These are phyloP conservation scores for Dunaliella primolecta DNA, from an alignment of 139 green algal genomes.

Conservation along the genomic window DNA sequence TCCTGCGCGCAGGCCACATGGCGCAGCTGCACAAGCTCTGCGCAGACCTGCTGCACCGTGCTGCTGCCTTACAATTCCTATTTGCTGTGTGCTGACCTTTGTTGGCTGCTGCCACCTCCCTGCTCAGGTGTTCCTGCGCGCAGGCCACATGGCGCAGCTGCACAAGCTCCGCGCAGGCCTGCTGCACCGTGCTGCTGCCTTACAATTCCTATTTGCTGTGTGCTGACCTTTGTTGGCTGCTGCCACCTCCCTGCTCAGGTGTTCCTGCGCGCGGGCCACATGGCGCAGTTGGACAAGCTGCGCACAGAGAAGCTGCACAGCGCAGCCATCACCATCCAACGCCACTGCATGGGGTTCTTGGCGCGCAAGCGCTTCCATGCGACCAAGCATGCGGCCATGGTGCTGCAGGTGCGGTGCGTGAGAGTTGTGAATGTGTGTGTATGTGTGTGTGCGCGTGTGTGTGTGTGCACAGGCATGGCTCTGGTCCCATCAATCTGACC, in stretches of 20 bases:
- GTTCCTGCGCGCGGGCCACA: slow-evolving; percentile 84
- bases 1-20: too few species aligned
- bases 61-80: too few species aligned
- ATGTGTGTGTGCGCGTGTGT: neutral
- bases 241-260: slow-evolving; percentile 33
- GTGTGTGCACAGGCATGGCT: too few species aligned
- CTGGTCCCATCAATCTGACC: too few species aligned
- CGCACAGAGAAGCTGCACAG: slow-evolving; percentile 80
- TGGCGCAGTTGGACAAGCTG: slow-evolving; percentile 91
- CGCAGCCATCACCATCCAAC: slow-evolving; percentile 75
- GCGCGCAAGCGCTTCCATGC: slow-evolving; percentile 30
- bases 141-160: too few species aligned
- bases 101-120: neutral
- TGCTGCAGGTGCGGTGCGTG: slow-evolving; percentile 35
- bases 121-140: slow-evolving; percentile 65
- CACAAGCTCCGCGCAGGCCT: too few species aligned
- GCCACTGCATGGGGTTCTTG: slow-evolving; percentile 59
- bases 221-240: too few species aligned
- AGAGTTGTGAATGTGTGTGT: neutral
- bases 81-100: too few species aligned
- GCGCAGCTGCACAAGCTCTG: too few species aligned
- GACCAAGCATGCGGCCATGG: slow-evolving; percentile 10
- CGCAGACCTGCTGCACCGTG: too few species aligned
- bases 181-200: too few species aligned
- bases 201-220: too few species aligned